Evolutionary conservation across 164 flowering plant species (phyloP), one percentile per base, ranked within the genome.

Genomic region (Houttuynia cordata): DNA sequence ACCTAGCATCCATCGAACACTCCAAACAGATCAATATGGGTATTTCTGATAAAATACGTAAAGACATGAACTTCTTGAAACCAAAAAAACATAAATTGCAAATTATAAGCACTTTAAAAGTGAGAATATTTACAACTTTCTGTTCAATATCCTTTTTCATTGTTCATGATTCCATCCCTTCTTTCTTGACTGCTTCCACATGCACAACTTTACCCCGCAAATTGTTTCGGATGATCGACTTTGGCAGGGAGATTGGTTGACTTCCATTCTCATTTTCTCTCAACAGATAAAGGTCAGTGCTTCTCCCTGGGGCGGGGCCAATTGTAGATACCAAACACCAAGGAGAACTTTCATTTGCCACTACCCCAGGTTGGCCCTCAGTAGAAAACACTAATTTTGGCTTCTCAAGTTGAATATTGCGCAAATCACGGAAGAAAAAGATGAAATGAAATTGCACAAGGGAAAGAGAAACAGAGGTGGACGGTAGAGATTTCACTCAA

Each of bases 261-360:
- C 37, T 75, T 70, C 75, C 75, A 58, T 70, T 79, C 57, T 64
- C 79, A 64, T 71, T 76, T 68, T 79, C 92, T 65, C 77, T 82
- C 65, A 93, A 66, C 42, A 56, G 40, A 64, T 90, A 93, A 40
- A 93, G 86, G 74, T 88, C 96, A 61, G 93, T 79, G 70, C 99
- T 90, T 78, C 99, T 75, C 56, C 99, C 99, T 8, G 99, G 95
- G n/a, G n/a, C n/a, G n/a, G n/a, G 56, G 99, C 99, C 75, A 93
- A 87, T 74, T 86, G 94, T 71, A 93, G 73, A 71, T 88, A 86
- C 97, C 96, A 93, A 57, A 90, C 88, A 51, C 99, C 99, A 72
- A 97, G 99, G 62, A 81, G 83, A 53, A 76, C 95, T 78, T 93
- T 93, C 96, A 93, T 85, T 76, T 93, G 99, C 97, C 97, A 93